Conservation (phyloP, 2,329 filamentous ascomycete species). For the Fusarium sp. region DNA sequence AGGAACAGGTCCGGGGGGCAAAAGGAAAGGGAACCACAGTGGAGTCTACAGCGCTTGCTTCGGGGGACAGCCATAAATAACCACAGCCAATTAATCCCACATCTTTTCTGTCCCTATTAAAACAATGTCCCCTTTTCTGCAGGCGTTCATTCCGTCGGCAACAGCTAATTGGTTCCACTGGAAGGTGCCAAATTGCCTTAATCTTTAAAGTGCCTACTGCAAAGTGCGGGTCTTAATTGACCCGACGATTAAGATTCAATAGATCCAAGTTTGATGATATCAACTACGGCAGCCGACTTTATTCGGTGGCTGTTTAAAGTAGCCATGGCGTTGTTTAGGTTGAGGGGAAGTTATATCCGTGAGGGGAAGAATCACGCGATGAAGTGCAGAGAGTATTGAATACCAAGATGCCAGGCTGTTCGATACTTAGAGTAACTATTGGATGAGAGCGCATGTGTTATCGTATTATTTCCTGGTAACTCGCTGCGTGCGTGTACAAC, state of each 20-base stretch:
- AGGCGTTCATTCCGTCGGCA: neutral
- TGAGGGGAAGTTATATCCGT: neutral
- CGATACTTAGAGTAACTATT: neutral
- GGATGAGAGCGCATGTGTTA: neutral
- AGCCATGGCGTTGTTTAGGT: neutral
- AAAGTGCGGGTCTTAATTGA: neutral
- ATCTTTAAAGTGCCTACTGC: neutral
- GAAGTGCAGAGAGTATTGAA: neutral
- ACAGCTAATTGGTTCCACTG: slow-evolving; percentile 29
- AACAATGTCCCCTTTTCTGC: slow-evolving; percentile 17
- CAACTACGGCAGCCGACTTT: neutral
- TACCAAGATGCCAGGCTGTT: neutral
- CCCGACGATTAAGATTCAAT: slow-evolving; percentile 9
- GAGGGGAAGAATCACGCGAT: neutral
- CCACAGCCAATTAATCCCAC: too few species aligned
- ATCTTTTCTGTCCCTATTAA: neutral
- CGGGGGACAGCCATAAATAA: neutral
- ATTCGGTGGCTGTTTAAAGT: neutral
- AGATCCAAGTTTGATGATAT: slow-evolving; percentile 6
- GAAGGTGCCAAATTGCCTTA: slow-evolving; percentile 15
- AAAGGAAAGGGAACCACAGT: neutral
- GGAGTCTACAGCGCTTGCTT: slow-evolving; percentile 18
- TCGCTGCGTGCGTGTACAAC: neutral
- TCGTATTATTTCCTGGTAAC: neutral
- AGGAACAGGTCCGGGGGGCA: slow-evolving; percentile 11